Conservation (phyloP, 805 yeast species). For the Isabelozyma pseudorhagii region DNA sequence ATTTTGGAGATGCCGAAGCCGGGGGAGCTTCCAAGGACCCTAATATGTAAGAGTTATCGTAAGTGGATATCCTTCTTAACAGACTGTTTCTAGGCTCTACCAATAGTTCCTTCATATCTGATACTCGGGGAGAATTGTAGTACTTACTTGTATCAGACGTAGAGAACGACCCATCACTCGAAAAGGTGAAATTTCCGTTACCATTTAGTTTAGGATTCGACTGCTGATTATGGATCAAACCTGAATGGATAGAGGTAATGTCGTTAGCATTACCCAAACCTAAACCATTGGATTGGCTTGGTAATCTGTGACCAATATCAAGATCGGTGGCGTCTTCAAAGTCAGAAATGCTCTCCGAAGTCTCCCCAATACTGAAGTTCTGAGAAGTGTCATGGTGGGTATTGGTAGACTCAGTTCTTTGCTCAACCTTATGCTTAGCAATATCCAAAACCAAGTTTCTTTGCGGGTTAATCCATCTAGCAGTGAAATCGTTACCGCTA, state of each 20-base stretch:
- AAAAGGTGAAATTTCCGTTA: constrained; percentile 2
- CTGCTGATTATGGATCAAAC: constrained; percentile 11
- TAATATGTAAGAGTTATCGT: background rate
- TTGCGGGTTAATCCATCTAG: constrained; percentile 29
- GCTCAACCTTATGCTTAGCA: background rate
- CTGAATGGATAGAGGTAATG: constrained; percentile 40
- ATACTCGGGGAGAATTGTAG: constrained; percentile 25
- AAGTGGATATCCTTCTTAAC: background rate
- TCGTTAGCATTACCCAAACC: constrained; percentile 43
- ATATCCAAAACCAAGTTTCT: constrained; percentile 17
- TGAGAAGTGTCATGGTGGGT: background rate
- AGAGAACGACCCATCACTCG: constrained; percentile 11
- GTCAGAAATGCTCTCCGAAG: constrained; percentile 7
- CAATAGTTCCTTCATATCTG: constrained; percentile 32
- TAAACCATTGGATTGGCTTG: constrained; percentile 6
- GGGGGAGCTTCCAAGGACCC: background rate
- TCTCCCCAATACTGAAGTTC: constrained; percentile 3
- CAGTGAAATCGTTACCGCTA: constrained; percentile 20
- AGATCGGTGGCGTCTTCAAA: constrained; percentile 6
- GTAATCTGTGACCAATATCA: constrained; percentile 1
- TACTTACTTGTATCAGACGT: constrained; percentile 11
- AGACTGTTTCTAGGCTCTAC: background rate
- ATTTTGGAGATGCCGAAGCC: constrained; percentile 11
- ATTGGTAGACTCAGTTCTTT: background rate
- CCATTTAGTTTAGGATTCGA: constrained; percentile 1